Evolutionary conservation across 208 protist genomes (phyloP).

Genomic region (Angomonas ambiguus): DNA sequence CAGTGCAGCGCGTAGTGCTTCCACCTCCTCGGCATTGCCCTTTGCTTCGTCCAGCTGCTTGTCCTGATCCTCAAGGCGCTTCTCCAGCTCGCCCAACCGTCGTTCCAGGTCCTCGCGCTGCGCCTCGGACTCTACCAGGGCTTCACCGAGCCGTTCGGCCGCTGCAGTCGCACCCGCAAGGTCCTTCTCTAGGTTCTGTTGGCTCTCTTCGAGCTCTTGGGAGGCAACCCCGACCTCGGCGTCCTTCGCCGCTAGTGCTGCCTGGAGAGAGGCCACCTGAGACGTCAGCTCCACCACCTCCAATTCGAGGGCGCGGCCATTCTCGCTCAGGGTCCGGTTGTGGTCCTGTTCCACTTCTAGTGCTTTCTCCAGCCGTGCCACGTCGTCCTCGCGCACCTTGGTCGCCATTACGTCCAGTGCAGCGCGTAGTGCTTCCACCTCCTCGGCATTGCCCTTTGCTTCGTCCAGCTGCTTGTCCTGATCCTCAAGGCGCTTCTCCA

Average conservation of each 20-base stretch:
- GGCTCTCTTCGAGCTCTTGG: neutral
- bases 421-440: neutral
- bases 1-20: neutral
- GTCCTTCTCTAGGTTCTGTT: neutral
- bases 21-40: conserved; percentile 4
- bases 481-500: neutral
- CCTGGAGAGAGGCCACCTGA: neutral
- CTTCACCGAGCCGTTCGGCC: neutral
- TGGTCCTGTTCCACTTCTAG: neutral
- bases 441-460: neutral
- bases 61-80: conserved; percentile 11
- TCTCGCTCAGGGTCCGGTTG: neutral
- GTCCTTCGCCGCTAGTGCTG: neutral
- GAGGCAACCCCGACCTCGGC: neutral
- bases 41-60: conserved; percentile 10
- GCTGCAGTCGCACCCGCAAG: neutral
- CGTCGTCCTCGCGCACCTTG: neutral
- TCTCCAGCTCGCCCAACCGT: neutral
- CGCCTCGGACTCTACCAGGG: neutral
- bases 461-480: neutral
- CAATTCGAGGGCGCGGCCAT: neutral
- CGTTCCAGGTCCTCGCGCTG: neutral
- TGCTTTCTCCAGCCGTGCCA: neutral
- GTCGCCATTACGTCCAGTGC: conserved; percentile 3
- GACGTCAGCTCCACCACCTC: neutral